A percentile compares a stretch with the other conserved stretches of the same genome.
phyloP scores from a whole-genome alignment of 768 basidiomycete genomes.

The Suillus cothurnatus region DNA sequence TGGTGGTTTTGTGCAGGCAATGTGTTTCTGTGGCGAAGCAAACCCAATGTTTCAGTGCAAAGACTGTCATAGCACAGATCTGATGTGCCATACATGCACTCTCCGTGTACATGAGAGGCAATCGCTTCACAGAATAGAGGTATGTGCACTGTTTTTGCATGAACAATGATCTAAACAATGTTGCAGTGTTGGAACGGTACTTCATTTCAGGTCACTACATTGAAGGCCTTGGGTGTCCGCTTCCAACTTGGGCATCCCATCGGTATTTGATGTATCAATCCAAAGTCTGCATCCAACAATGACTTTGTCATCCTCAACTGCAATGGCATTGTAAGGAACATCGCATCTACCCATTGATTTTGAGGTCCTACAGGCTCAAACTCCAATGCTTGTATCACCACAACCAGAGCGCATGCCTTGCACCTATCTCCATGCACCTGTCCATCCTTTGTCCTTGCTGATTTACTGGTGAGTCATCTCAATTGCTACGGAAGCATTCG shows the following conservation, averaged over 20 bases:
- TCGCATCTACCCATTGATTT: too few relatives aligned
- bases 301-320: conserved; percentile 22
- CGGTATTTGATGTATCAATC: conserved; percentile 15
- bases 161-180: background rate
- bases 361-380: too few relatives aligned
- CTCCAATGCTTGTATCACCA: too few relatives aligned
- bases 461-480: too few relatives aligned
- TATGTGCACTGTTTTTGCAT: background rate
- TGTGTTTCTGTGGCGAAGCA: background rate
- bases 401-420: too few relatives aligned
- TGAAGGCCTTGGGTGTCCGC: conserved; percentile 23
- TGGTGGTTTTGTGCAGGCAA: background rate
- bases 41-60: background rate
- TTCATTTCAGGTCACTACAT: conserved; percentile 15
- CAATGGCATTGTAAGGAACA: too few relatives aligned
- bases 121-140: background rate
- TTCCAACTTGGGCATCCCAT: conserved; percentile 26
- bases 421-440: too few relatives aligned
- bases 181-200: conserved; percentile 21
- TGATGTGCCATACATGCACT: conserved; percentile 1
- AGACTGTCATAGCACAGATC: background rate
- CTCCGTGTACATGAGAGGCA: background rate
- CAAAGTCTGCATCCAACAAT: conserved; percentile 8
- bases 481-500: too few relatives aligned
- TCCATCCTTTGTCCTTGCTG: too few relatives aligned